Conservation (phyloP, 2,329 filamentous ascomycete genomes). For the Cercospora canescens region DNA sequence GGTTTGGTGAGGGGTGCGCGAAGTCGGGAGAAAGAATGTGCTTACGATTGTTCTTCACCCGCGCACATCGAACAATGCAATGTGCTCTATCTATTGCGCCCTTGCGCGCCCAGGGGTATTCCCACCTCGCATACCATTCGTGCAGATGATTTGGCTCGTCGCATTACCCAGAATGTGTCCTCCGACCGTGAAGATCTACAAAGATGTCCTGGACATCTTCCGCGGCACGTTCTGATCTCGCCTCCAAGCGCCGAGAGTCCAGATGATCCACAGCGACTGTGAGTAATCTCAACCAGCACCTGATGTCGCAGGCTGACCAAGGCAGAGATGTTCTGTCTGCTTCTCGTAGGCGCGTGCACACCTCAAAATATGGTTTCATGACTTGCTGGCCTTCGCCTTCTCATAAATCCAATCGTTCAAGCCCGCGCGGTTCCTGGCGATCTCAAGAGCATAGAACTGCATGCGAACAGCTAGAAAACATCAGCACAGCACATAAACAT, state of each 20-base stretch:
- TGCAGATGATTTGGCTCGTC: slow-evolving; percentile 9
- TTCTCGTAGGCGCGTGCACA: neutral
- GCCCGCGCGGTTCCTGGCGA: slow-evolving; percentile 76
- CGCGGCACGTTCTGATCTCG: slow-evolving; percentile 26
- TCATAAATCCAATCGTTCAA: slow-evolving; percentile 98
- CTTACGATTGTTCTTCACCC: slow-evolving; percentile 36
- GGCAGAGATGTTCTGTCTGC: neutral
- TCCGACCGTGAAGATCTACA: slow-evolving; percentile 27
- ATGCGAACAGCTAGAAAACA: slow-evolving; percentile 61
- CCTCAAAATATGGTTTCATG: slow-evolving; percentile 16
- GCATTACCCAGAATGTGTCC: slow-evolving; percentile 32
- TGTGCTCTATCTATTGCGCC: slow-evolving; percentile 17
- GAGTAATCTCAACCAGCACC: neutral
- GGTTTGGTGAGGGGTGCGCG: slow-evolving; percentile 1
- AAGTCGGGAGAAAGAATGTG: slow-evolving; percentile 28
- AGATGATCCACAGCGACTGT: neutral
- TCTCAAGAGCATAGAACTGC: slow-evolving; percentile 82
- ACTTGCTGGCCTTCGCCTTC: slow-evolving; percentile 59
- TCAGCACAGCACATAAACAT: neutral
- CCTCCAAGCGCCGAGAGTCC: neutral
- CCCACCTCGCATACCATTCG: neutral
- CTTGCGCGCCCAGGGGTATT: neutral
- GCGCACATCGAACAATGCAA: slow-evolving; percentile 15
- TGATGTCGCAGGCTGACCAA: neutral
- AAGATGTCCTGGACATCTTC: slow-evolving; percentile 30